Percentiles rank a stretch among this genome's conserved stretches.
Evolutionary conservation across 1,284 basidiomycete species (phyloP).

Genomic region (Puccinia novopanici): DNA sequence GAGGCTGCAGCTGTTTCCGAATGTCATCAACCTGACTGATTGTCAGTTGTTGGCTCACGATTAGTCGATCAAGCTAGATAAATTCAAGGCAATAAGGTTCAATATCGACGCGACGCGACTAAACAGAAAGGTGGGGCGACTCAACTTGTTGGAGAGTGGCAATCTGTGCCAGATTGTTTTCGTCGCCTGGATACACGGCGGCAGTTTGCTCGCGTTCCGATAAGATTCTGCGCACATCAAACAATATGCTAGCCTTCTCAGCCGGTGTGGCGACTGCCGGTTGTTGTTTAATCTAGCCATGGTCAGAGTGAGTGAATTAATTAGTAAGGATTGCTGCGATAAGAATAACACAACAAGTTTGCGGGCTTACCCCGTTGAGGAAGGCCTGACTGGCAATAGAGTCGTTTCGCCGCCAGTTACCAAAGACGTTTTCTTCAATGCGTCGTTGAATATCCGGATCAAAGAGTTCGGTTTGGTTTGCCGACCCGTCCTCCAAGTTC

Average conservation of each 20-base stretch:
- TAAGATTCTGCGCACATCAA: constrained; percentile 47
- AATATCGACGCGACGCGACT: not conserved
- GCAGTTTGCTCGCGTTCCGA: constrained; percentile 37
- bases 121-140: not conserved
- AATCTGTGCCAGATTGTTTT: constrained; percentile 40
- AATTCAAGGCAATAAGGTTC: not conserved
- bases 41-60: constrained; percentile 48
- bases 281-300: constrained; percentile 47
- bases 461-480: constrained; percentile 43
- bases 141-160: constrained; percentile 48
- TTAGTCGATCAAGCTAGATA: constrained; percentile 46
- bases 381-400: constrained; percentile 46
- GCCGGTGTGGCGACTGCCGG: constrained; percentile 47
- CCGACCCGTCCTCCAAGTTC: constrained; percentile 50
- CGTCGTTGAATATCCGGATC: constrained; percentile 44
- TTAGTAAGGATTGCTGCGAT: too few species aligned
- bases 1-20: constrained; percentile 47
- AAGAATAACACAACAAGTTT: not conserved
- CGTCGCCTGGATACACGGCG: constrained; percentile 40
- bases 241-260: constrained; percentile 50
- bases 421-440: constrained; percentile 45
- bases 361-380: constrained; percentile 39
- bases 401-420: constrained; percentile 46
- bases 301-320: not conserved
- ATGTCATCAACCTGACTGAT: constrained; percentile 50